Conservation (phyloP, 2,329 filamentous ascomycete genomes). For the Lachnellula occidentalis region DNA sequence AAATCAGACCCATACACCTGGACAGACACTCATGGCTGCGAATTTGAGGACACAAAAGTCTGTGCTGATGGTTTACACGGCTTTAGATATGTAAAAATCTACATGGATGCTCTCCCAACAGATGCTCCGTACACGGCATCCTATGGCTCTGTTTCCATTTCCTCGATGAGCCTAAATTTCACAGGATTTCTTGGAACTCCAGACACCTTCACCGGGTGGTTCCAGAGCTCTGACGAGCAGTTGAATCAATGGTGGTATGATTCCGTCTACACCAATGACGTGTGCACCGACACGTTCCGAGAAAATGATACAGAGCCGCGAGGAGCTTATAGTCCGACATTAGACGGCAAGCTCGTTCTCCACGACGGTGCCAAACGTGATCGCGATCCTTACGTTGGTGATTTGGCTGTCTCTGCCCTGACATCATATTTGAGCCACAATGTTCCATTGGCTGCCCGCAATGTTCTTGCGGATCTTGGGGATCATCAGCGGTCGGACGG, state of each 20-base stretch:
- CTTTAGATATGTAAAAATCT: slow-evolving; percentile 47
- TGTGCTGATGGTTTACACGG: slow-evolving; percentile 49
- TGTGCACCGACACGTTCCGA: slow-evolving; percentile 41
- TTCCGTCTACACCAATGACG: slow-evolving; percentile 47
- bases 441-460: slow-evolving; percentile 35
- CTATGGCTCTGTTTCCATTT: slow-evolving; percentile 39
- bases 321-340: slow-evolving; percentile 36
- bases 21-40: slow-evolving; percentile 41
- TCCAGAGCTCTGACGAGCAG: slow-evolving; percentile 45
- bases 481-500: slow-evolving; percentile 45
- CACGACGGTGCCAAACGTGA: slow-evolving; percentile 48
- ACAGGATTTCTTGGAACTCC: slow-evolving; percentile 43
- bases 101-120: slow-evolving; percentile 37
- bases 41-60: slow-evolving; percentile 35
- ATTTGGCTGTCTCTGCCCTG: slow-evolving; percentile 43
- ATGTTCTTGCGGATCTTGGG: slow-evolving; percentile 45
- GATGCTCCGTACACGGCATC: slow-evolving; percentile 42
- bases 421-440: slow-evolving; percentile 45
- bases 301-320: slow-evolving; percentile 45
- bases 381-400: slow-evolving; percentile 48
- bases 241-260: slow-evolving; percentile 50
- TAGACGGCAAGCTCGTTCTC: slow-evolving; percentile 42
- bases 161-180: slow-evolving; percentile 38
- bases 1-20: slow-evolving; percentile 38
- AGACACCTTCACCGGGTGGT: slow-evolving; percentile 45